Conservation (phyloP, 352 stramenopile genomes). For the Blastocystis sp. region DNA sequence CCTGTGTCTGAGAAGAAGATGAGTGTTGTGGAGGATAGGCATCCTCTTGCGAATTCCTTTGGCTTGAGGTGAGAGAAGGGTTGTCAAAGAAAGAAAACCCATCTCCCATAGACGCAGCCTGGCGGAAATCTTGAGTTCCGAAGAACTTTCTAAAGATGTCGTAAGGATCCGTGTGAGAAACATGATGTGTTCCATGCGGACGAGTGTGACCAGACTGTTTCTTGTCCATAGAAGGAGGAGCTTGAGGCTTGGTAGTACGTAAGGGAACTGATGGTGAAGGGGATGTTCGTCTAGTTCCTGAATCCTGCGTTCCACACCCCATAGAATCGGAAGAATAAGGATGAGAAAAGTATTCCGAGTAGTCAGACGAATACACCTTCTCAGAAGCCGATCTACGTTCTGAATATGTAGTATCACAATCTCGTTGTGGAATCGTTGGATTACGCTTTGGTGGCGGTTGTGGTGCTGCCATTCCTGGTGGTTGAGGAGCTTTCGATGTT, state of each 20-base stretch:
- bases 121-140: conserved; percentile 74
- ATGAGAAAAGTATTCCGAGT: background rate
- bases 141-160: conserved; percentile 86
- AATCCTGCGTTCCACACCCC: background rate
- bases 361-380: background rate
- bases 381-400: background rate
- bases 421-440: background rate
- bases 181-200: background rate
- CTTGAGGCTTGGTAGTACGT: background rate
- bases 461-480: background rate
- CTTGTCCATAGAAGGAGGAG: background rate
- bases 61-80: background rate
- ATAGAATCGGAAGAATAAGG: background rate
- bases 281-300: background rate
- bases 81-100: conserved; percentile 75
- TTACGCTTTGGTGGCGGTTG: background rate
- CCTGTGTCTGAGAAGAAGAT: background rate
- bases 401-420: background rate
- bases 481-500: background rate
- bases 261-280: background rate
- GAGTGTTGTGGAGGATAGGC: background rate
- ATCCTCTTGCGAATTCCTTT: background rate
- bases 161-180: conserved; percentile 78
- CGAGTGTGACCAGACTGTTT: background rate
- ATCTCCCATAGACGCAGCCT: conserved; percentile 64